Percentiles rank a stretch among this genome's conserved stretches.
phyloP scores from a whole-genome alignment of 2,329 filamentous ascomycete genomes.

The Bisporella sp. region DNA sequence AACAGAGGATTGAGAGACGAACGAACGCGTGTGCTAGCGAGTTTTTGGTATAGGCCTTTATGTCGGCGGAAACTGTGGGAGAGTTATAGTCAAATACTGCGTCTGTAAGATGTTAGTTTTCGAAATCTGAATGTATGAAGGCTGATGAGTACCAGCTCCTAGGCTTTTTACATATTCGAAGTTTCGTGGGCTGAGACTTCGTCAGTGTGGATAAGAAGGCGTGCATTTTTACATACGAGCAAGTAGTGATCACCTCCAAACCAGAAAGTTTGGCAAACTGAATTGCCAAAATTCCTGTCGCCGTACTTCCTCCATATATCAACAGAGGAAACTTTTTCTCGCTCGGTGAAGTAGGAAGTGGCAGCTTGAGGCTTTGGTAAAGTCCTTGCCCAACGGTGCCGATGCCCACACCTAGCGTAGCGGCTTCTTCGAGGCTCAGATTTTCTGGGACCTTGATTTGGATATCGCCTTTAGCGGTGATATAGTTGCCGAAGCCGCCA shows the following conservation, averaged over 20 bases:
- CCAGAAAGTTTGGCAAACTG: constrained; percentile 39
- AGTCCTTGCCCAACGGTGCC: constrained; percentile 37
- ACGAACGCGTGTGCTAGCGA: constrained; percentile 36
- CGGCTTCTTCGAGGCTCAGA: constrained; percentile 39
- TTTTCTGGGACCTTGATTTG: constrained; percentile 38
- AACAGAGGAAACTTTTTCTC: constrained; percentile 34
- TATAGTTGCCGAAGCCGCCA: constrained; percentile 30
- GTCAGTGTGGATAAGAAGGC: neutral
- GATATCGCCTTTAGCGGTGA: constrained; percentile 30
- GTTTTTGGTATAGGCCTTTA: constrained; percentile 38
- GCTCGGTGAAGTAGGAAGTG: constrained; percentile 36
- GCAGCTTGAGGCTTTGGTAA: constrained; percentile 38
- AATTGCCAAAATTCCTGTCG: constrained; percentile 42
- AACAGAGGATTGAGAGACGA: too few species aligned
- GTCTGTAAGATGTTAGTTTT: neutral
- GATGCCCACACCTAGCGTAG: constrained; percentile 25
- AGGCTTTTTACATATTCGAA: constrained; percentile 38
- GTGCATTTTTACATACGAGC: constrained; percentile 25
- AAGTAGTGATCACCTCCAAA: constrained; percentile 35
- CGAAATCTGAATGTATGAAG: neutral
- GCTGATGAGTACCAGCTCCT: constrained; percentile 32
- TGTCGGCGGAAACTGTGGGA: constrained; percentile 36
- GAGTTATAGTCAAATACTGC: constrained; percentile 43
- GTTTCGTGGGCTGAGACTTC: constrained; percentile 31
- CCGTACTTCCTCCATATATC: constrained; percentile 44